Conservation (phyloP, 1,139 yeast genomes). For the Yamadazyma sp. region DNA sequence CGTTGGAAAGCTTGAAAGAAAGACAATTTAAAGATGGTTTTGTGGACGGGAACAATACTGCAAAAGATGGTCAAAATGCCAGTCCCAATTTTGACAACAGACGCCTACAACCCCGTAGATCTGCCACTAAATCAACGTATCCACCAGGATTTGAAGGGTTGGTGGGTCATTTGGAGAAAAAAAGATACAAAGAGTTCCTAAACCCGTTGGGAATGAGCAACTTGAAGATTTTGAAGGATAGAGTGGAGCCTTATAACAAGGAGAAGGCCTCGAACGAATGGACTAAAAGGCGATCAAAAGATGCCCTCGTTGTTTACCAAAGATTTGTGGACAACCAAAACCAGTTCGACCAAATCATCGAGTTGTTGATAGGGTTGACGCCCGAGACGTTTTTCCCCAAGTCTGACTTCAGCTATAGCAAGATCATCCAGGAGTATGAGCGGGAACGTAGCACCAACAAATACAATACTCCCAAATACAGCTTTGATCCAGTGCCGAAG, state of each 20-base stretch:
- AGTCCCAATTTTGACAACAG: no score
- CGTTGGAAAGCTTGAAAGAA: conserved; percentile 11
- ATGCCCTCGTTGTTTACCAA: conserved; percentile 20
- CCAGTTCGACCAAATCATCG: conserved; percentile 33
- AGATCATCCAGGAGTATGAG: conserved; percentile 11
- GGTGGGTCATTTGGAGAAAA: conserved; percentile 21
- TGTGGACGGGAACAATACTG: background rate
- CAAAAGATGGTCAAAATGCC: background rate
- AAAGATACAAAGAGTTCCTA: conserved; percentile 35
- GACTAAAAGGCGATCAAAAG: conserved; percentile 19
- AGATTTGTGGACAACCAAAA: conserved; percentile 29
- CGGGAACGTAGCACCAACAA: conserved; percentile 5
- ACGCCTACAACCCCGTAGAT: background rate
- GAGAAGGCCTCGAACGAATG: conserved; percentile 22
- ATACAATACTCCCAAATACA: conserved; percentile 21
- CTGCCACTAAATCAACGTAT: background rate
- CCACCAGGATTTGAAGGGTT: conserved; percentile 5
- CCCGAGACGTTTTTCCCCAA: conserved; percentile 21
- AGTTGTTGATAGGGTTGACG: conserved; percentile 30
- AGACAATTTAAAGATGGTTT: conserved; percentile 3
- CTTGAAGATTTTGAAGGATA: conserved; percentile 31
- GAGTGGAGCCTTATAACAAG: conserved; percentile 1
- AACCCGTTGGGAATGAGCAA: conserved; percentile 36
- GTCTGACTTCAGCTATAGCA: conserved; percentile 7
- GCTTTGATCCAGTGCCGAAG: conserved; percentile 36